Evolutionary conservation across 345 rosid genomes (phyloP).

Genomic region (Citropsis articulata): DNA sequence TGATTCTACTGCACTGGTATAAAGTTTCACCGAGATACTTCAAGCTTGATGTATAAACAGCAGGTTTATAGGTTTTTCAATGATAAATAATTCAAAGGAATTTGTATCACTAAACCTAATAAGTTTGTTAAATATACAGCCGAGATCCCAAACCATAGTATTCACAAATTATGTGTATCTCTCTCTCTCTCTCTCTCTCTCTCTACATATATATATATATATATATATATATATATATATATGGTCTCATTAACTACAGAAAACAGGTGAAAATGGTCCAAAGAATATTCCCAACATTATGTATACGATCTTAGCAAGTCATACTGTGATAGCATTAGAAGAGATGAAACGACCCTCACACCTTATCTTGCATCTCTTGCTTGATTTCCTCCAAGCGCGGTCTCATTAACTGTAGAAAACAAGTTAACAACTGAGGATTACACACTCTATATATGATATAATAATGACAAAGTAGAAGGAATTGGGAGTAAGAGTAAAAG

Average conservation of each 20-base stretch:
- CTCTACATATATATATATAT: neutral
- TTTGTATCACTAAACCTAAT: neutral
- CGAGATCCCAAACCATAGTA: neutral
- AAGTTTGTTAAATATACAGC: neutral
- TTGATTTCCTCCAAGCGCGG: constrained; percentile 67
- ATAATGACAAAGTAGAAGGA: neutral
- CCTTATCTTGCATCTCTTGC: constrained; percentile 54
- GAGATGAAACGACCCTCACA: constrained; percentile 18
- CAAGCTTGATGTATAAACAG: neutral
- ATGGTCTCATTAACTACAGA: too few species aligned
- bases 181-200: too few species aligned
- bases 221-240: neutral
- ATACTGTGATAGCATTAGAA: constrained; percentile 4
- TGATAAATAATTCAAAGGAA: neutral
- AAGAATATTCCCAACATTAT: neutral
- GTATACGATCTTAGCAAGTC: neutral
- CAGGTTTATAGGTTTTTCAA: neutral
- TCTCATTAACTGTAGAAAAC: constrained; percentile 58
- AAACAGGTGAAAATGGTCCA: neutral
- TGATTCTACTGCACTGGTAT: neutral
- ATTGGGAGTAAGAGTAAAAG: neutral
- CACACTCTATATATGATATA: neutral
- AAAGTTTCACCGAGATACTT: neutral
- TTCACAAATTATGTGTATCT: neutral
- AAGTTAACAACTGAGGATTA: constrained; percentile 19